Base-by-base conservation (phyloP, 805 yeast genomes). In the Clavispora santaluciae region DNA sequence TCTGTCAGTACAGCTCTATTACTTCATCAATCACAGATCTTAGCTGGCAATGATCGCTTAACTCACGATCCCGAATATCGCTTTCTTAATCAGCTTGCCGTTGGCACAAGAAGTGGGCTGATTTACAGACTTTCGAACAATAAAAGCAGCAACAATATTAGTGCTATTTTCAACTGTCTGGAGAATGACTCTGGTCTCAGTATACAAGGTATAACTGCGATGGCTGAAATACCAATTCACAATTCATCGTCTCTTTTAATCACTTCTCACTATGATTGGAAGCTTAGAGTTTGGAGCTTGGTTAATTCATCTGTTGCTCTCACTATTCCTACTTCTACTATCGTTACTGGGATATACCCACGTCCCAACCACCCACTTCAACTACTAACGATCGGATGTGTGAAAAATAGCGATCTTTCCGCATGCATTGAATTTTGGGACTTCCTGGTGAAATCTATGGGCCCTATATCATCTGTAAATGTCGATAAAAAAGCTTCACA, bases 341-440 rank as follows among this genome's bases (percentile, higher is more conserved):
- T 48, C n/a, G 37, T 50, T 11, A 34, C 33, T 10, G 26, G 35
- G 7, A 39, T 49, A 12, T n/a, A 29, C 10, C 36, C 36, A 9
- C 40, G 54, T 22, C 54, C 54, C 2, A 39, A 38, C 4, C 44
- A 40, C 11, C 28, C 38, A 13, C 38, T 34, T 18, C 53, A 50
- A 22, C 40, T 44, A 25, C 39, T 49, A 22, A 49, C 51, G 7
- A 13, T 39, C 7, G 44, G 53, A 7, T 29, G 37, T n/a, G 24
- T 46, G 18, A 42, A 36, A 7, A 43, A 45, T n/a, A 50, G 53
- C 1, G 38, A 43, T 6, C 15, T 31, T 17, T 43, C 46, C 9
- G 31, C 46, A 15, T 39, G 36, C 25, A 46, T 49, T 7, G 49
- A 50, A 35, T 45, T 49, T 18, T 50, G 54, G 54, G 54, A 50